Base-by-base conservation (phyloP, 129 eudicot species). In the Deinandra increscens region DNA sequence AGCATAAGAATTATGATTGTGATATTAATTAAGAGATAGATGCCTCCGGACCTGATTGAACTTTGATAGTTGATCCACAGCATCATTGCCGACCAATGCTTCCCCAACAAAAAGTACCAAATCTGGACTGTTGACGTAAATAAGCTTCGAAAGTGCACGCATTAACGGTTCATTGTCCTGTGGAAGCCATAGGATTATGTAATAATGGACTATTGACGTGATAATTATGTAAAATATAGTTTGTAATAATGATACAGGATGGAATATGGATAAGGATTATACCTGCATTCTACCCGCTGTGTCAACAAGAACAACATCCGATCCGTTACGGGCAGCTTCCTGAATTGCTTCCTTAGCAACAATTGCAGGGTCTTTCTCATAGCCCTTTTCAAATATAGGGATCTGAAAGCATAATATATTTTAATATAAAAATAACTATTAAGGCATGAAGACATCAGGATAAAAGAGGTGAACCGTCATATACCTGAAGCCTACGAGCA, bases 241-340 rank as follows among this genome's bases (percentile, higher is more conserved):
- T 33, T 19, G 55, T 22, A 58, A 4, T 54, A n/a, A 45, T 18
- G 9, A 68, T 44, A 39, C 11, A 55, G 49, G 59, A 36, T 29
- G 38, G 15, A 19, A 50, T 19, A 78, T 38, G 4, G 36, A 20
- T 2, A 44, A n/a, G n/a, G n/a, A n/a, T n/a, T n/a, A 60, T 82
- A 89, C 98, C 98, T 93, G 97, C 97, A 93, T 93, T 54, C 95
- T 74, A 80, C 99, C 99, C 76, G 99, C 97, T 41, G 99, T 93
- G 77, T 93, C 99, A 69, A 93, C 99, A 81, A 93, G 86, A 84
- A 93, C 97, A 14, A 93, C 97, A 62, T 89, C 99, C 1, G 99
- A 87, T 45, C 97, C 97, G 76, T 83, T 87, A 20, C 95, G 91
- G 38, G 75, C 39, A 43, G 97, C 97, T 82, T 93, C 97, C 66